A percentile compares a stretch with the other conserved stretches of the same genome.
These are phyloP conservation scores for Orobanche coerulescens DNA, from an alignment of 257 asterid species.

Conservation along the genomic window DNA sequence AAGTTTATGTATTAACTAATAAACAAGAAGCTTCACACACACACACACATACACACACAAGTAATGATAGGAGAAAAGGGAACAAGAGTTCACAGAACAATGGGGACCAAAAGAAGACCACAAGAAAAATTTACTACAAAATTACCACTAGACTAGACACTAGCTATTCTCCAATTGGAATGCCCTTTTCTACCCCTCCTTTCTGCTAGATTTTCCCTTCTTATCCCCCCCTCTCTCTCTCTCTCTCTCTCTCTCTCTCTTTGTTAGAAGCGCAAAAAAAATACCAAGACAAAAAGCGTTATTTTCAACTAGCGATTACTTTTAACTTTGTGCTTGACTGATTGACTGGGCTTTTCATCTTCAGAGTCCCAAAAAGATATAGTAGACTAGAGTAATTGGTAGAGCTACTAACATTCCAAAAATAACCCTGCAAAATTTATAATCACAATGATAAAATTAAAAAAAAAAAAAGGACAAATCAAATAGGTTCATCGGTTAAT, in stretches of 20 bases:
- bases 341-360: constrained; percentile 13
- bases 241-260: constrained; percentile 18
- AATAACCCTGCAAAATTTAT: constrained; percentile 57
- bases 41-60: too few relatives aligned
- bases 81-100: constrained; percentile 20
- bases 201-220: constrained; percentile 18
- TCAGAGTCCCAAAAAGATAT: constrained; percentile 72
- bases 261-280: constrained; percentile 51
- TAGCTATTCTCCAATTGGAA: constrained; percentile 13
- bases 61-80: neutral
- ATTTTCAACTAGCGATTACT: constrained; percentile 26
- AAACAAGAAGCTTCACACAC: too few relatives aligned
- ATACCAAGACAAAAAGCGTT: constrained; percentile 32
- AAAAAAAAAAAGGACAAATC: neutral
- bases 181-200: constrained; percentile 2
- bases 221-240: constrained; percentile 18
- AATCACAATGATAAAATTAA: neutral
- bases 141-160: constrained; percentile 23
- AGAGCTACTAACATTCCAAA: constrained; percentile 91
- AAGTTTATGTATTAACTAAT: too few relatives aligned
- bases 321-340: constrained; percentile 7
- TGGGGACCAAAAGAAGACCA: constrained; percentile 11
- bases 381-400: constrained; percentile 82
- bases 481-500: too few relatives aligned
- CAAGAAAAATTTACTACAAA: constrained; percentile 20